Percentiles rank a stretch among this genome's conserved stretches.
These are phyloP conservation scores for Neospermospora avenae DNA, from an alignment of 2,329 filamentous ascomycete species.

Conservation along the genomic window DNA sequence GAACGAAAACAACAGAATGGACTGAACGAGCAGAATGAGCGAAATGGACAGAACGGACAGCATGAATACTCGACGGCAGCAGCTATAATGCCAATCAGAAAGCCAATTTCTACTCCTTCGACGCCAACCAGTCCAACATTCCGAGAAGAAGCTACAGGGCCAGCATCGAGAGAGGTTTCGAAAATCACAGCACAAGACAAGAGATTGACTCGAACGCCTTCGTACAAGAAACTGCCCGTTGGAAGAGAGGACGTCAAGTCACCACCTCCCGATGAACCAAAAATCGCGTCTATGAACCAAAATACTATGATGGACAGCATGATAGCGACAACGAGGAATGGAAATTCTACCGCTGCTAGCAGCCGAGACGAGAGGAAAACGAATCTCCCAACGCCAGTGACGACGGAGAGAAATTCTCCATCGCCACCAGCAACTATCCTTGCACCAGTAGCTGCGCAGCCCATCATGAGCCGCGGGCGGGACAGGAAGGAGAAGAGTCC, in stretches of 20 bases:
- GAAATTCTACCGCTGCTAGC: neutral
- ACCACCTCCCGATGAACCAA: constrained; percentile 3
- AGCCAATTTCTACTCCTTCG: neutral
- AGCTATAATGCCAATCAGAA: neutral
- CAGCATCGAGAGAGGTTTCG: neutral
- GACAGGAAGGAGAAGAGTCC: neutral
- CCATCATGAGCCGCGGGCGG: neutral
- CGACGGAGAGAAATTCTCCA: neutral
- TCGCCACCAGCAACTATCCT: neutral
- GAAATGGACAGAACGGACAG: neutral
- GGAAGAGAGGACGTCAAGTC: constrained; percentile 14
- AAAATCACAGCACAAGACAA: neutral
- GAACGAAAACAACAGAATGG: too few relatives aligned
- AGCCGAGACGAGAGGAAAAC: neutral
- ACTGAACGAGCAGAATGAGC: neutral
- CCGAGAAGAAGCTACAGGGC: neutral
- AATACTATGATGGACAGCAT: constrained; percentile 2
- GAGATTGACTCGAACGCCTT: constrained; percentile 8
- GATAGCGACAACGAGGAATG: neutral
- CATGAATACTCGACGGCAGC: neutral
- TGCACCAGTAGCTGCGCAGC: neutral
- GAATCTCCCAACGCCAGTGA: neutral
- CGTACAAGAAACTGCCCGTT: constrained; percentile 4
- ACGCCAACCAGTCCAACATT: constrained; percentile 3
- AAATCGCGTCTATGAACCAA: constrained; percentile 11